Base-by-base conservation (phyloP, 2,329 filamentous ascomycete genomes). In the Nothopassalora personata region DNA sequence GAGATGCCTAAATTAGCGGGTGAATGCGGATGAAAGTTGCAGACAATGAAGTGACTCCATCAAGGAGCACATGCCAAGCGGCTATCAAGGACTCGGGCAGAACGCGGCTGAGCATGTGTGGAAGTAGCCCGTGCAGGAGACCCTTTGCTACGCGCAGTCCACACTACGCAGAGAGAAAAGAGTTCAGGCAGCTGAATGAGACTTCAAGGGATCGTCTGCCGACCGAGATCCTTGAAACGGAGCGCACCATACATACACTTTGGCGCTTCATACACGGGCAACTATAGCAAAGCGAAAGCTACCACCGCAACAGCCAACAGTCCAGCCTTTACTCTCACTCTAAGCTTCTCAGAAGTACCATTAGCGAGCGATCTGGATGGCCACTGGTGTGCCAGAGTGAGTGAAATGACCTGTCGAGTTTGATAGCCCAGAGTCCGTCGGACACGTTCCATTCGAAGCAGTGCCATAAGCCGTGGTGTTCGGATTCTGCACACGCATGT, bases 401-500 rank as follows among this genome's bases (percentile, higher is more conserved):
- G 31, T 39, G 23, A 27, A 5, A 43, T 53, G 45, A 28, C 33
- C 51, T 19, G 18, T 43, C 51, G 19, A 23, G 19, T 19, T 34
- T 7, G 23, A 19, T 19, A 52, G 49, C 11, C 51, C 51, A 15
- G 34, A 53, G 34, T 43, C 51, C 13, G 9, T 7, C 9, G 63
- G 60, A 50, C 63, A 64, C 10, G 63, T 61, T 4, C 60, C 63
- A 54, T 64, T 64, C 11, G 31, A 39, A 30, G 57, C 54, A 19
- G 60, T 59, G 4, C 60, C 60, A 13, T 60, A 58, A 8, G 55
- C 58, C 10, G 48, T 64, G 13, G 58, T 59, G 31, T 60, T 63
- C 3, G 59, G 45, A 52, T 68, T 67, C 62, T 65, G 61, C 10
- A 65, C 63, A 8, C 53, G 49, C 33, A 68, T 60, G 51, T 68